Base-by-base conservation (phyloP, 331 rosid genomes). In the Quercus phellos region DNA sequence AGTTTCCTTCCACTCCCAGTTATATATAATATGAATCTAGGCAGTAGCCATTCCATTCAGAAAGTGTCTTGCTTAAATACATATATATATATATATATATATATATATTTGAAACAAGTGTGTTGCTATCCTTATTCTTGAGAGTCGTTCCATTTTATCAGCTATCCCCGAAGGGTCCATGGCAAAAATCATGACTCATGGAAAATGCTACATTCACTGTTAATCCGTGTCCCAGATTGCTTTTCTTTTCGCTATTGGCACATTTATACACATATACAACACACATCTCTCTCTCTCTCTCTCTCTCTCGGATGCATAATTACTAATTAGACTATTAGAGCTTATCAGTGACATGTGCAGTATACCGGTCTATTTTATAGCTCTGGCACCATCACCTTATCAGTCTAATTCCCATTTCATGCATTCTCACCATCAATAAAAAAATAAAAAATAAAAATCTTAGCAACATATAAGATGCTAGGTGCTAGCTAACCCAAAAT, bases 401-500 rank as follows among this genome's bases (percentile, higher is more conserved):
- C 17, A 22, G 17, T 58, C 32, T 58, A 4, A 22, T 8, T 4
- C 26, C 5, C 29, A 58, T 21, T 58, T 10, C 32, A 58, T 58
- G 17, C 64, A 21, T 21, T 56, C 26, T 56, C 64, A 56, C 26
- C 29, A 56, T 27, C 50, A 32, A 64, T 30, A 4, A 27, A 30
- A 4, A 5, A 13, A 63, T 2, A 3, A 4, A 30, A 13, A 30
- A 16, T 3, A 16, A 30, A 29, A 64, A 13, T 35, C 18, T 4
- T 27, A 17, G 26, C 21, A 3, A 14, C 6, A 6, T 35, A 68
- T 18, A 2, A 81, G 70, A 55, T 81, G 72, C 80, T 70, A 34
- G 71, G 4, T 59, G 43, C 67, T 55, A 81, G 27, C 64, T 78
- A 76, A 74, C 70, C 64, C 84, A 76, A 81, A 85, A 68, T 76